Evolutionary conservation across 805 yeast genomes (phyloP), one percentile per base, ranked within the genome.

Genomic region (Candida arabinofermentans): DNA sequence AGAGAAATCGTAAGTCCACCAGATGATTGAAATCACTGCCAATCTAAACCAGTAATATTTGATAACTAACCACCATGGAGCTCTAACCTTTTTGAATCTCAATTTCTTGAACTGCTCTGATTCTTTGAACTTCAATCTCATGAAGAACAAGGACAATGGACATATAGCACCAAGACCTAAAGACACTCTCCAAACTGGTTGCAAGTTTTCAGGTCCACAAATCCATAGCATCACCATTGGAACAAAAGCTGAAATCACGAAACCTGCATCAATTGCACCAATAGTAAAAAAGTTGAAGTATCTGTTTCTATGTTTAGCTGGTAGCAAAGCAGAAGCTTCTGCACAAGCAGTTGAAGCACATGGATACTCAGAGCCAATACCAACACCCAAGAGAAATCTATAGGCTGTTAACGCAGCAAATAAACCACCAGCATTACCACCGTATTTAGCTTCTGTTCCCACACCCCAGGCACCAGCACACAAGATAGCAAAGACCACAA

Each of bases 321-420:
- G 86, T 53, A 89, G 69, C 48, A 77, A 66, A 42, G 85, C 81
- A 34, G 95, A 80, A 29, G 95, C 93, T 64, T 90, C 97, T 23
- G 96, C 89, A 52, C 95, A 87, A 27, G 95, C 95, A 21, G 90
- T 91, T 7, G 96, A 83, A 33, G 96, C 90, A n/a, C 95, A 83
- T 35, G 96, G 96, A 60, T 90, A 90, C 66, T 90, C 98, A 37
- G 95, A 89, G 54, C 98, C 98, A 53, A 91, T 86, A 55, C 90
- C 95, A 50, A 87, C 70, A 66, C 98, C 98, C 39, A 90, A 67
- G 65, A 90, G 82, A 64, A 86, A 86, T 62, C 98, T 34, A 62
- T 83, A 87, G 6, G 82, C 83, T 7, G 95, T 86, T 41, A 90
- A 66, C 14, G 93, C 91, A n/a, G 88, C 82, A 47, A 91, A 77